These are phyloP conservation scores for Cladobotryum protrusum DNA, from an alignment of 2,329 filamentous ascomycete genomes.

Conservation along the genomic window DNA sequence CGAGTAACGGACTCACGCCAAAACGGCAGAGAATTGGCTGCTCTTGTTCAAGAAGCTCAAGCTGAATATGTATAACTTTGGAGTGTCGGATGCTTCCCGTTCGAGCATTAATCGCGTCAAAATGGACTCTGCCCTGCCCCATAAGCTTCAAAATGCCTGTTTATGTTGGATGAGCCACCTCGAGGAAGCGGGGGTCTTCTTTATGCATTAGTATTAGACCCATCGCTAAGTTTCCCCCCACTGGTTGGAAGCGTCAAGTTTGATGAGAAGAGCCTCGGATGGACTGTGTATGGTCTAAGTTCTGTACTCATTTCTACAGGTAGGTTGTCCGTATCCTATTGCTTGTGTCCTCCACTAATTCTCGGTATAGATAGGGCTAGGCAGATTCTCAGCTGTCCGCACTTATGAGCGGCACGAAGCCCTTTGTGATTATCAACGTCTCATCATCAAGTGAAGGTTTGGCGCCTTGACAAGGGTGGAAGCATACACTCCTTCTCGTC, in stretches of 20 bases:
- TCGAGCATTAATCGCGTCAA: constrained; percentile 16
- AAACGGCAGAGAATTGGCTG: constrained; percentile 29
- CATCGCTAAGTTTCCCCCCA: constrained; percentile 35
- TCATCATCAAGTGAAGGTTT: neutral
- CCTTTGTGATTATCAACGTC: neutral
- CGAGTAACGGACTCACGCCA: constrained; percentile 25
- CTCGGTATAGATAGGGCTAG: neutral
- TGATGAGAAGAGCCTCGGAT: constrained; percentile 21
- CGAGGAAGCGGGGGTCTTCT: constrained; percentile 17
- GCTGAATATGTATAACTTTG: constrained; percentile 29
- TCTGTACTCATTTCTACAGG: neutral
- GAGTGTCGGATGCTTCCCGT: constrained; percentile 19
- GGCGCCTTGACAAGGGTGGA: neutral
- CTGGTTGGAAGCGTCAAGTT: constrained; percentile 34
- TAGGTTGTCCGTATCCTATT: neutral
- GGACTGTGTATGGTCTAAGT: neutral
- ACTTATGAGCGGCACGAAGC: neutral
- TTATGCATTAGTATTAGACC: constrained; percentile 19
- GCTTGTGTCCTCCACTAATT: neutral
- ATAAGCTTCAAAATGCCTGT: constrained; percentile 33
- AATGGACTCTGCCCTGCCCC: constrained; percentile 20
- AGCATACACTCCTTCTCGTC: neutral
- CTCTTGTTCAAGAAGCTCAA: constrained; percentile 28
- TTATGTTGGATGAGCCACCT: constrained; percentile 33
- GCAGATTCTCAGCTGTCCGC: neutral